phyloP scores from a whole-genome alignment of 2,329 filamentous ascomycete genomes.

The Penicillium sp. region DNA sequence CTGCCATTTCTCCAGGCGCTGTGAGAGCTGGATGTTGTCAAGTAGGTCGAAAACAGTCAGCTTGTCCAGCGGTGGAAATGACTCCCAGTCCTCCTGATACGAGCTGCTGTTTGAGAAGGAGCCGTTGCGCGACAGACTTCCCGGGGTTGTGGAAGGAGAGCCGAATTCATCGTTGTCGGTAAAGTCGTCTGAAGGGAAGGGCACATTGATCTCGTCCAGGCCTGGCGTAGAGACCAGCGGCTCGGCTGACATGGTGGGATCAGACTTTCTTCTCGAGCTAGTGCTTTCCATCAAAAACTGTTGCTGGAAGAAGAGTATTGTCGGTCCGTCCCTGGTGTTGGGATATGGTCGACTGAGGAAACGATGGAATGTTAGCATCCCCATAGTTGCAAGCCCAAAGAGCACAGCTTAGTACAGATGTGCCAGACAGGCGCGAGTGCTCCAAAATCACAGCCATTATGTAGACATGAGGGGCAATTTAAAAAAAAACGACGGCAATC shows the following conservation, averaged over 20 bases:
- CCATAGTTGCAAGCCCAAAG: conserved; percentile 26
- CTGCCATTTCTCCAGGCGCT: conserved; percentile 88
- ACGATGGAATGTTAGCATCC: conserved; percentile 41
- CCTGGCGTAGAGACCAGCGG: conserved; percentile 28
- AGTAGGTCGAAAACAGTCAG: conserved; percentile 89
- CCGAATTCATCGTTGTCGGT: conserved; percentile 29
- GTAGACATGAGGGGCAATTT: not conserved
- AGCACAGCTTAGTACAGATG: not conserved
- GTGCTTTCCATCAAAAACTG: conserved; percentile 37
- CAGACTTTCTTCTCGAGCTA: conserved; percentile 25
- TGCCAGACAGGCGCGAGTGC: not conserved
- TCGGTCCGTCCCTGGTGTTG: conserved; percentile 36
- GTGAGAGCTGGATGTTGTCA: conserved; percentile 85
- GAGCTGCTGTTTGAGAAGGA: conserved; percentile 82
- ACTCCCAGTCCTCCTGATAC: conserved; percentile 87
- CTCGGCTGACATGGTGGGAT: conserved; percentile 22
- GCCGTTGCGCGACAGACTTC: conserved; percentile 66
- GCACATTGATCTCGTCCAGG: conserved; percentile 27
- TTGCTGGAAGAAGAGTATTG: conserved; percentile 40
- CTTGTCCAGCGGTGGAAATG: conserved; percentile 82
- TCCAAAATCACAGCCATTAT: not conserved
- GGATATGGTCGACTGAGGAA: conserved; percentile 41
- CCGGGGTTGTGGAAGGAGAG: conserved; percentile 32
- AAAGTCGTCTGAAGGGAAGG: conserved; percentile 31
- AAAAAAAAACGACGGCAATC: not conserved